Evolutionary conservation across 805 yeast genomes (phyloP).

Genomic region (Saccharomycopsis capsularis): DNA sequence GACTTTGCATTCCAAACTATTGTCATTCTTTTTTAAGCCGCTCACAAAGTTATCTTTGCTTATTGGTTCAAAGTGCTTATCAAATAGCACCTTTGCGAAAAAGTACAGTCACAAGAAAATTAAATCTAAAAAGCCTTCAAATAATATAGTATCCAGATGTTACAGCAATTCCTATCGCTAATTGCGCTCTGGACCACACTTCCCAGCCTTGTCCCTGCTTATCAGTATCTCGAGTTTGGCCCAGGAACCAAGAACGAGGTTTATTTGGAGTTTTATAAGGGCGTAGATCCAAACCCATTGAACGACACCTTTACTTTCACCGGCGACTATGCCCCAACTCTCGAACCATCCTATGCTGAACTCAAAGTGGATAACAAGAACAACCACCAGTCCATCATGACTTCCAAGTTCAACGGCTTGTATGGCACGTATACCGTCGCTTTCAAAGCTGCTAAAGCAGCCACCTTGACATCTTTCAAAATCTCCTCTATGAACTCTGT

Average conservation of each 20-base stretch:
- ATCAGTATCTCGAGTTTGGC: not conserved
- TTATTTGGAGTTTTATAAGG: slow-evolving; percentile 6
- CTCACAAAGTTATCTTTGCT: too few species aligned
- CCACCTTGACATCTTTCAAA: slow-evolving; percentile 17
- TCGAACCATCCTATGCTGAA: not conserved
- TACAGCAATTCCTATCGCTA: not conserved
- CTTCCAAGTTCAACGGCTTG: slow-evolving; percentile 12
- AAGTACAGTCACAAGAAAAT: too few species aligned
- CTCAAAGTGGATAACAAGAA: not conserved
- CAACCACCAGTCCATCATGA: slow-evolving; percentile 10
- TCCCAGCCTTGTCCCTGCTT: not conserved
- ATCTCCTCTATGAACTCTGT: slow-evolving; percentile 14
- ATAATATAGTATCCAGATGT: not conserved
- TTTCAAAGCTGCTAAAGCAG: slow-evolving; percentile 6
- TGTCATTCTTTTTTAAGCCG: too few species aligned
- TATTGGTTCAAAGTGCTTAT: too few species aligned
- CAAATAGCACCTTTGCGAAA: too few species aligned
- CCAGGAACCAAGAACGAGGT: slow-evolving; percentile 5
- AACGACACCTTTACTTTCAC: not conserved
- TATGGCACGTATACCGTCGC: slow-evolving; percentile 10
- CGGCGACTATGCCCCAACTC: not conserved
- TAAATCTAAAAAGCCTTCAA: not conserved
- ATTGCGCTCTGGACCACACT: not conserved
- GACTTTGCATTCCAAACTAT: too few species aligned
- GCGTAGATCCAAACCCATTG: slow-evolving; percentile 7